Evolutionary conservation across 2,329 filamentous ascomycete genomes (phyloP).

Genomic region (Pseudogymnoascus sp.): DNA sequence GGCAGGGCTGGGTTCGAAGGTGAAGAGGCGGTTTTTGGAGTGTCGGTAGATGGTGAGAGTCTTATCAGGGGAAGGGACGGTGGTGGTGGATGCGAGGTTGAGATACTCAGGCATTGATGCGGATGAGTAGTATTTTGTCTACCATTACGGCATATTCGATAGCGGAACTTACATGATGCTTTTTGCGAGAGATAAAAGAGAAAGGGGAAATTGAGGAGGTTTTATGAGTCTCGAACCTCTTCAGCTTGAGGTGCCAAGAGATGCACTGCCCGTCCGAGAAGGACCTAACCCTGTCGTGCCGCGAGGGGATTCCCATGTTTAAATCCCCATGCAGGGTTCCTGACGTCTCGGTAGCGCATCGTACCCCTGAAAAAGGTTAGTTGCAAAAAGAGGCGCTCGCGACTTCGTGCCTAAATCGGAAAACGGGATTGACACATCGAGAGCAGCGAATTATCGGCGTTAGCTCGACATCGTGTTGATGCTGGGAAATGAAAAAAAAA

Average conservation of each 20-base stretch:
- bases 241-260: neutral
- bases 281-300: neutral
- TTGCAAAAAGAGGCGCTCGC: neutral
- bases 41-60: neutral
- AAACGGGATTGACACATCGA: neutral
- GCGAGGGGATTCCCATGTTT: neutral
- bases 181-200: neutral
- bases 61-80: neutral
- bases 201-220: neutral
- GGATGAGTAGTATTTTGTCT: neutral
- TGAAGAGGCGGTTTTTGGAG: neutral
- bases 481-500: too few relatives aligned
- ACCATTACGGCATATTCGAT: neutral
- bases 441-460: neutral
- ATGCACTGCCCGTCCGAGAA: neutral
- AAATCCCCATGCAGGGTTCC: neutral
- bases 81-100: neutral
- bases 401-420: neutral
- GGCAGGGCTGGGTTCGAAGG: neutral
- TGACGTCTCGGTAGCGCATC: neutral
- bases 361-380: neutral
- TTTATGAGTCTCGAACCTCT: neutral
- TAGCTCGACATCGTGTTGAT: neutral
- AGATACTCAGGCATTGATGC: neutral
- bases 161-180: neutral